phyloP scores from a whole-genome alignment of 495 filamentous ascomycete species.

The Pseudotulostoma volvatum region DNA sequence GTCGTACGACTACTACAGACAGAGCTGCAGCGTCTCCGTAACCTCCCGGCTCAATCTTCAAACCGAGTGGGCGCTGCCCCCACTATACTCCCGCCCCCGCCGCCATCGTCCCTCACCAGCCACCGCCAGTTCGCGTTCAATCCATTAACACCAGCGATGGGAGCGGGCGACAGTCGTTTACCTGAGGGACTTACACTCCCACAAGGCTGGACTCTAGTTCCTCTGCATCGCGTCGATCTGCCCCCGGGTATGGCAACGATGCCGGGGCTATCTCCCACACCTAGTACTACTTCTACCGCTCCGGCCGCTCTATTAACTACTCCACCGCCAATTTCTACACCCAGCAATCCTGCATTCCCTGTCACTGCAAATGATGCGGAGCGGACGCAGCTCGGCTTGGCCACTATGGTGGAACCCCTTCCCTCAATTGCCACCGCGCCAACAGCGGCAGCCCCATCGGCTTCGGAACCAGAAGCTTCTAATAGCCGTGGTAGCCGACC shows the following conservation, averaged over 20 bases:
- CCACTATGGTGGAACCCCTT: neutral
- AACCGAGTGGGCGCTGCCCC: conserved; percentile 9
- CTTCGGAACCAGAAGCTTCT: neutral
- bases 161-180: conserved; percentile 48
- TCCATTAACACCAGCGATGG: conserved; percentile 28
- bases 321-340: conserved; percentile 1
- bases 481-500: conserved; percentile 7
- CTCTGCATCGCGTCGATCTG: conserved; percentile 38
- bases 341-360: neutral
- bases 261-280: conserved; percentile 1
- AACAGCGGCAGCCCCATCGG: neutral
- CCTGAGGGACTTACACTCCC: conserved; percentile 60
- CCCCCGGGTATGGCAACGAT: conserved; percentile 2
- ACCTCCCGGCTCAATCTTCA: conserved; percentile 19
- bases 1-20: conserved; percentile 39
- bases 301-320: neutral
- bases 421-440: neutral
- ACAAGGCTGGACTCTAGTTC: conserved; percentile 58
- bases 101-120: conserved; percentile 10
- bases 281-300: conserved; percentile 1
- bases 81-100: conserved; percentile 9
- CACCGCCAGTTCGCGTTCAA: conserved; percentile 19
- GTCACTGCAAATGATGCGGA: neutral
- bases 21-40: conserved; percentile 47
- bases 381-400: neutral